Percentiles rank a stretch among this genome's conserved stretches.
Evolutionary conservation across 2,329 filamentous ascomycete species (phyloP).

Genomic region (Ophiosphaerella herpotricha): DNA sequence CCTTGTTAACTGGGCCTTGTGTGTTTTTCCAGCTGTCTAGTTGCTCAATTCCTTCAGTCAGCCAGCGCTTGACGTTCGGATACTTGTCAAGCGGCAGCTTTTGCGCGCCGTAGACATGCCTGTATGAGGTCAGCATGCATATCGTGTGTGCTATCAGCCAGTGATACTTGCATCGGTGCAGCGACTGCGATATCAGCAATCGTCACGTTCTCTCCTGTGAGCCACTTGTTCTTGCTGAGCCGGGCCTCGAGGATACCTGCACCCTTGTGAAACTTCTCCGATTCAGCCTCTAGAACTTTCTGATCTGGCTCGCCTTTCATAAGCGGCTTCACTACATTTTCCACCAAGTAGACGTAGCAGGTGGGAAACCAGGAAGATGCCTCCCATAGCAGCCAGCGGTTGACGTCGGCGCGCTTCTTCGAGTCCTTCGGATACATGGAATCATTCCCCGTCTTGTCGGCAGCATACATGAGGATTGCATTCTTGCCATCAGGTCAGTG

Average conservation of each 20-base stretch:
- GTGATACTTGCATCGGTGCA: slow-evolving; percentile 35
- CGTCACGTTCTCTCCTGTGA: slow-evolving; percentile 44
- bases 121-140: not conserved
- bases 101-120: slow-evolving; percentile 42
- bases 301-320: slow-evolving; percentile 44
- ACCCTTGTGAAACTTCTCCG: slow-evolving; percentile 41
- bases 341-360: slow-evolving; percentile 49
- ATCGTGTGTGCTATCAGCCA: not conserved
- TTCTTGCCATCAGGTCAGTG: slow-evolving; percentile 24
- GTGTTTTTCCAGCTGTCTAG: slow-evolving; percentile 48
- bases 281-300: slow-evolving; percentile 40
- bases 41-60: slow-evolving; percentile 43
- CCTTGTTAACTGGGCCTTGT: slow-evolving; percentile 46
- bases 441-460: slow-evolving; percentile 37
- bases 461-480: slow-evolving; percentile 50
- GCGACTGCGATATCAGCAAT: slow-evolving; percentile 51
- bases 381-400: slow-evolving; percentile 52
- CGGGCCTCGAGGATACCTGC: slow-evolving; percentile 46
- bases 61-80: slow-evolving; percentile 46
- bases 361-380: slow-evolving; percentile 48
- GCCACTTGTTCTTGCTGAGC: slow-evolving; percentile 45
- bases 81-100: slow-evolving; percentile 48
- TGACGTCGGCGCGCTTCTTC: slow-evolving; percentile 46
- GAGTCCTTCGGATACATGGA: slow-evolving; percentile 47
- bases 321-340: slow-evolving; percentile 49